Percentiles rank a stretch among this genome's conserved stretches.
Conservation (phyloP, 2,329 filamentous ascomycete species). For the Pseudogymnoascus pannorum region DNA sequence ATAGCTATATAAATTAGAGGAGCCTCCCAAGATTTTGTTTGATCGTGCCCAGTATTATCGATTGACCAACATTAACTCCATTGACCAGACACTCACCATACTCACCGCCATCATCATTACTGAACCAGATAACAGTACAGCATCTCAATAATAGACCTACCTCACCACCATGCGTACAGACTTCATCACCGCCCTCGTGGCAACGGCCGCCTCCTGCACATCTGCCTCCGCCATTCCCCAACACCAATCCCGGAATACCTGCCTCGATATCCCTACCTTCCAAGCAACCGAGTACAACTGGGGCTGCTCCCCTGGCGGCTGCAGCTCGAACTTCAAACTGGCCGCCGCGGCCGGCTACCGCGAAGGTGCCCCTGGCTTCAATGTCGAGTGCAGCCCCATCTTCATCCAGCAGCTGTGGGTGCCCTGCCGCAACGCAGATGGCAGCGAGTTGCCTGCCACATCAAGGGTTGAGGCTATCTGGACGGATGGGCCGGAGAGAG, state of each 20-base stretch:
- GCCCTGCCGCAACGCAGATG: constrained; percentile 18
- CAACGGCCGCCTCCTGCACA: not conserved
- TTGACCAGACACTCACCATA: not conserved
- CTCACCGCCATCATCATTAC: no score
- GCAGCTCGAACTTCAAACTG: constrained; percentile 22
- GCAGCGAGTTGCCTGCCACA: constrained; percentile 5
- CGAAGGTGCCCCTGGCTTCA: constrained; percentile 22
- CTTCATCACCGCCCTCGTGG: not conserved
- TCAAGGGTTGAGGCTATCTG: constrained; percentile 21
- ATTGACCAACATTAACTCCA: not conserved
- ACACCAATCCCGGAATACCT: not conserved
- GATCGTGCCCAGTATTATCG: not conserved
- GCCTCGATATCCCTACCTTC: not conserved
- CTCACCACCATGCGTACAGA: not conserved
- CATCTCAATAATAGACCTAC: not conserved
- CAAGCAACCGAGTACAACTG: not conserved
- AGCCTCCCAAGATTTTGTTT: not conserved
- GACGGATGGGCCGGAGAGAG: constrained; percentile 15
- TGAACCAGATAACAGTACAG: not conserved
- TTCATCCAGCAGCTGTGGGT: constrained; percentile 22
- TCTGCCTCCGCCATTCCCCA: not conserved
- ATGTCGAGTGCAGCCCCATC: constrained; percentile 23
- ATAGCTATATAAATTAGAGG: not conserved
- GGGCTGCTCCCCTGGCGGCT: constrained; percentile 24
- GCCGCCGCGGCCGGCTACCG: constrained; percentile 20